These are phyloP conservation scores for Candida easanensis DNA, from an alignment of 805 yeast species.

Conservation along the genomic window DNA sequence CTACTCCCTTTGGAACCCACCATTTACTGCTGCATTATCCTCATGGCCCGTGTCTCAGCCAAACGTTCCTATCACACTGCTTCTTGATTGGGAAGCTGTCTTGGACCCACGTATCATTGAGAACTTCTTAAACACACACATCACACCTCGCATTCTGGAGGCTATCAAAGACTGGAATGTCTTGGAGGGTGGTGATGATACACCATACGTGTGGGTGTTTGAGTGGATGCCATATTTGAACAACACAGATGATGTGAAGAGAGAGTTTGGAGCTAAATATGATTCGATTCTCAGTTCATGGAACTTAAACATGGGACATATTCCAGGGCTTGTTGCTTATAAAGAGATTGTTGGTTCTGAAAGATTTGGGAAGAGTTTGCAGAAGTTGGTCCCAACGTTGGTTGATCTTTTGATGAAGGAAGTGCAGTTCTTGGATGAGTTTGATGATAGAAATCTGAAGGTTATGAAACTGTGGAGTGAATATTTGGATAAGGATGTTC, in stretches of 20 bases:
- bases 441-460: constrained; percentile 18
- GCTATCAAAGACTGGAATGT: constrained; percentile 36
- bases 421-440: constrained; percentile 11
- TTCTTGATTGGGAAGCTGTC: constrained; percentile 41
- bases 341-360: constrained; percentile 32
- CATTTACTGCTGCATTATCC: constrained; percentile 27
- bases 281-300: constrained; percentile 20
- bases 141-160: constrained; percentile 33
- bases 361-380: constrained; percentile 14
- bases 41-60: constrained; percentile 41
- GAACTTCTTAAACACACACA: constrained; percentile 28
- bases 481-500: constrained; percentile 16
- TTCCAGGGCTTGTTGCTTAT: constrained; percentile 30
- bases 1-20: constrained; percentile 34
- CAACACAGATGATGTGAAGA: constrained; percentile 15
- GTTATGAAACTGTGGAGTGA: constrained; percentile 26
- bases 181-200: constrained; percentile 1
- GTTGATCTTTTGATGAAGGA: constrained; percentile 5
- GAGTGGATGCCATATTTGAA: constrained; percentile 37
- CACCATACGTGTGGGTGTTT: constrained; percentile 33
- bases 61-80: constrained; percentile 34
- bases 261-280: constrained; percentile 25
- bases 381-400: constrained; percentile 24
- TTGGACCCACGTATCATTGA: constrained; percentile 31
- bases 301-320: constrained; percentile 7